A percentile compares a stretch with the other conserved stretches of the same genome.
phyloP scores from a whole-genome alignment of 192 early-diverging fungal genomes.

The Coemansia sp. region DNA sequence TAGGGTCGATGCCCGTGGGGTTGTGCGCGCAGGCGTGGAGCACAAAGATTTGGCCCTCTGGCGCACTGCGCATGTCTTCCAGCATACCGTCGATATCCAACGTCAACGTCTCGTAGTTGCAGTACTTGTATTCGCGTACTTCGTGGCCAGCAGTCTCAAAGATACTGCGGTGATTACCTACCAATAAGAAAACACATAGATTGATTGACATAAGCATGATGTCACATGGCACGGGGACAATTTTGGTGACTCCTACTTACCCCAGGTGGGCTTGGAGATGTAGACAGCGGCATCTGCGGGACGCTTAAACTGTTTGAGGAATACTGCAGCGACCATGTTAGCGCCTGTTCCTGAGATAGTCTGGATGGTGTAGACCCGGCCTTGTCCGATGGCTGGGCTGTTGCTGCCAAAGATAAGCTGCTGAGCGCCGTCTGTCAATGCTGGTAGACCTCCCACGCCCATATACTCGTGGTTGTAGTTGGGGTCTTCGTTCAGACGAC shows the following conservation, averaged over 20 bases:
- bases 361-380: conserved; percentile 76
- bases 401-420: conserved; percentile 81
- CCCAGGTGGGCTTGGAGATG: conserved; percentile 97
- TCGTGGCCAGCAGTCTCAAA: conserved; percentile 84
- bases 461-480: conserved; percentile 92
- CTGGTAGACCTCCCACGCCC: conserved; percentile 78
- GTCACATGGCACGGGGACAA: too few species aligned
- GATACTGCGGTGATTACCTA: conserved; percentile 85
- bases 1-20: conserved; percentile 98
- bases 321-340: conserved; percentile 78
- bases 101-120: conserved; percentile 73
- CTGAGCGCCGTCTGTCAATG: conserved; percentile 79
- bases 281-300: conserved; percentile 66
- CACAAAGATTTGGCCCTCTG: conserved; percentile 79
- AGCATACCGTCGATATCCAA: conserved; percentile 83
- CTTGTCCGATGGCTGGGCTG: conserved; percentile 69
- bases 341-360: conserved; percentile 97
- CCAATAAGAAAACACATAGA: not conserved
- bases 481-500: conserved; percentile 67
- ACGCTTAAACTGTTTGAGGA: conserved; percentile 74
- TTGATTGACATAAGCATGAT: not conserved
- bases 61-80: conserved; percentile 66
- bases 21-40: conserved; percentile 99
- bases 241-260: conserved; percentile 38
- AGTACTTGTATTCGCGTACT: conserved; percentile 88